These are phyloP conservation scores for Aegilops speltoides DNA, from an alignment of 176 grass and related monocot species.

Conservation along the genomic window DNA sequence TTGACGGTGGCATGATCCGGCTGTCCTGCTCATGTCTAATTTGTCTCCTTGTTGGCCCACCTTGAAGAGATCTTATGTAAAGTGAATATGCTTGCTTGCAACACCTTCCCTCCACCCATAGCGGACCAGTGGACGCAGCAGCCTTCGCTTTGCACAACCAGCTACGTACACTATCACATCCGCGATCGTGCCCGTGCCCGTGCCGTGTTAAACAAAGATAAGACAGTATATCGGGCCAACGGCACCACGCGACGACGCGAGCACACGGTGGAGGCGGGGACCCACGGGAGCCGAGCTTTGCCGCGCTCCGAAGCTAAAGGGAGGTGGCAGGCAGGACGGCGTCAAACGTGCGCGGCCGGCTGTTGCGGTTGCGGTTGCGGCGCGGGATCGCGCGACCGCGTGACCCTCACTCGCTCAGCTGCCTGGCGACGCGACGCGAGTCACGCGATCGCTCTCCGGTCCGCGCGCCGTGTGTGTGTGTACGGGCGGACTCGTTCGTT, in stretches of 20 bases:
- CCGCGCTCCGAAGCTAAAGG: conserved; percentile 21
- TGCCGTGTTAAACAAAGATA: background rate
- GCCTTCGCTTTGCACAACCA: no score
- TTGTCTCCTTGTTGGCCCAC: no score
- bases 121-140: no score
- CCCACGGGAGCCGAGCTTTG: background rate
- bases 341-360: conserved; percentile 25
- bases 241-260: no score
- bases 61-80: no score
- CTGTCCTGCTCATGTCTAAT: no score
- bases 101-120: no score
- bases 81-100: no score
- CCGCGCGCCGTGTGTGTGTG: conserved; percentile 15
- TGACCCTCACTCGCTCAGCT: background rate
- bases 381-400: background rate
- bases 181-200: no score
- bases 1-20: no score
- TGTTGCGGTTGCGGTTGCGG: background rate
- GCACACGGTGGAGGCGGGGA: background rate
- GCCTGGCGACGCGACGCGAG: background rate
- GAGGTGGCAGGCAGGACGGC: background rate
- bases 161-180: no score
- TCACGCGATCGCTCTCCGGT: background rate
- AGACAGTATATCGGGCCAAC: no score
- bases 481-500: conserved; percentile 8